Evolutionary conservation across 2,329 filamentous ascomycete species (phyloP).

Genomic region (Diplocarpon rosae): DNA sequence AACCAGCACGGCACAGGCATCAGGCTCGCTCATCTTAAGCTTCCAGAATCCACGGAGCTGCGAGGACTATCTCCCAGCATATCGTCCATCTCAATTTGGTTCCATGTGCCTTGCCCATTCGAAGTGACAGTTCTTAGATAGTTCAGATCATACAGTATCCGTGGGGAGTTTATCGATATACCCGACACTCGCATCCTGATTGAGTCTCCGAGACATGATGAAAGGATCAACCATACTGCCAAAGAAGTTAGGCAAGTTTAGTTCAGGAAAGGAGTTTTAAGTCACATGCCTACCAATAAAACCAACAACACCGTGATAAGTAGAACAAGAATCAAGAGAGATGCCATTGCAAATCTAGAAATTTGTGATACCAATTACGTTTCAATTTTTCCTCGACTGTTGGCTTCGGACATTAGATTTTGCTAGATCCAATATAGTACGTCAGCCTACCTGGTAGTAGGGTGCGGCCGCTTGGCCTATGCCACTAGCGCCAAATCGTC

Average conservation of each 20-base stretch:
- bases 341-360: slow-evolving; percentile 1
- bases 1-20: slow-evolving; percentile 5
- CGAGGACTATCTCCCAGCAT: slow-evolving; percentile 26
- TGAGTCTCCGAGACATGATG: slow-evolving; percentile 27
- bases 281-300: slow-evolving; percentile 23
- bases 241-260: slow-evolving; percentile 1
- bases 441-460: too few relatives aligned
- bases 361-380: too few relatives aligned
- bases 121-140: slow-evolving; percentile 26
- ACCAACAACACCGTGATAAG: slow-evolving; percentile 19
- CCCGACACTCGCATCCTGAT: slow-evolving; percentile 19
- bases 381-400: too few relatives aligned
- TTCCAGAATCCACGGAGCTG: slow-evolving; percentile 18
- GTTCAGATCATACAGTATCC: slow-evolving; percentile 24
- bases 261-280: background rate
- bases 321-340: slow-evolving; percentile 16
- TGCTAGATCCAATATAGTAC: too few relatives aligned
- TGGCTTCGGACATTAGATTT: too few relatives aligned
- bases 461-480: slow-evolving; percentile 1
- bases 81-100: slow-evolving; percentile 27
- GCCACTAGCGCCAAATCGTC: background rate
- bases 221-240: slow-evolving; percentile 27
- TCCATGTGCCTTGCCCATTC: slow-evolving; percentile 27
- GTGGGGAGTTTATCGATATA: slow-evolving; percentile 20
- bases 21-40: background rate